Conservation (phyloP, 2,329 filamentous ascomycete species). For the Clarireedia paspali region DNA sequence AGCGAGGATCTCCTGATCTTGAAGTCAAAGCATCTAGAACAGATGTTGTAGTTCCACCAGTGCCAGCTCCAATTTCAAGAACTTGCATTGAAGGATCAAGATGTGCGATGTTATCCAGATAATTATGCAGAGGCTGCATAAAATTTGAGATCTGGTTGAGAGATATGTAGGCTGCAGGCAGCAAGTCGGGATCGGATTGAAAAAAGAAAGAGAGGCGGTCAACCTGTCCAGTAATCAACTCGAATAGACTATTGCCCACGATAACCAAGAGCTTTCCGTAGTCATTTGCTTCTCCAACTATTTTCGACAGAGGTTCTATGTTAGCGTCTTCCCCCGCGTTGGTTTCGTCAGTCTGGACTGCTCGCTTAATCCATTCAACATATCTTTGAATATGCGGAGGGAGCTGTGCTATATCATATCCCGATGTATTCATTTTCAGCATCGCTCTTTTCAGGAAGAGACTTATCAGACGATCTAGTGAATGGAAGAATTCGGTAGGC, state of each 20-base stretch:
- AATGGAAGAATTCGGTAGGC: not conserved
- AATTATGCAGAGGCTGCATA: not conserved
- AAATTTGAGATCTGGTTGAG: not conserved
- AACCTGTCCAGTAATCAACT: not conserved
- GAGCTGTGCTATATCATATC: not conserved
- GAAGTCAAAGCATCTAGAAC: conserved; percentile 8
- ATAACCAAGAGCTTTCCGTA: not conserved
- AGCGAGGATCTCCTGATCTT: not conserved
- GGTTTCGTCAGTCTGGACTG: not conserved
- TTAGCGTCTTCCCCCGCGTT: not conserved
- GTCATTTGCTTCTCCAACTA: not conserved
- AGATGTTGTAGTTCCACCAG: conserved; percentile 11
- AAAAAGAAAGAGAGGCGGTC: not conserved
- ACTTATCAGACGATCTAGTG: not conserved
- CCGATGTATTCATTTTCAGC: not conserved
- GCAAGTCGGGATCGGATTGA: not conserved
- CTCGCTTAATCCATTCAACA: not conserved
- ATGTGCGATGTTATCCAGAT: conserved; percentile 5
- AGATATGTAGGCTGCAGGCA: not conserved
- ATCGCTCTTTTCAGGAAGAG: not conserved
- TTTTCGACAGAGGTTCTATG: not conserved
- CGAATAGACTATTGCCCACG: not conserved
- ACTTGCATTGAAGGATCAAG: conserved; percentile 16
- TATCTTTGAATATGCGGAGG: not conserved
- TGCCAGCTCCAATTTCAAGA: conserved; percentile 22